phyloP scores from a whole-genome alignment of 2,329 filamentous ascomycete genomes.

The Fusarium falciforme region DNA sequence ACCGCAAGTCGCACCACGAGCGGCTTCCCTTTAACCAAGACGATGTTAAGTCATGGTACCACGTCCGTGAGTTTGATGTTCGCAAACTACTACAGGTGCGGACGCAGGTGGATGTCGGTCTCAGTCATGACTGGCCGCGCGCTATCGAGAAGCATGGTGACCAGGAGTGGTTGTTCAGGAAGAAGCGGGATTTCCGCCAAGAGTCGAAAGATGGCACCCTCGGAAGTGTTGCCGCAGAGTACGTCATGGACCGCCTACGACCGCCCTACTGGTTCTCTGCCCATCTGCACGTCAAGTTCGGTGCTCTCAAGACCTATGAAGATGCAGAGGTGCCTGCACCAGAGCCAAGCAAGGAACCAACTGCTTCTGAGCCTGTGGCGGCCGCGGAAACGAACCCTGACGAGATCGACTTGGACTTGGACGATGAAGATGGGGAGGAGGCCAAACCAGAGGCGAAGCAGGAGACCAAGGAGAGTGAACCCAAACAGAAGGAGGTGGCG shows the following conservation, averaged over 20 bases:
- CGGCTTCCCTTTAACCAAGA: conserved; percentile 83
- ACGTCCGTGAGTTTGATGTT: conserved; percentile 89
- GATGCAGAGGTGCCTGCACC: conserved; percentile 49
- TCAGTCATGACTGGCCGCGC: conserved; percentile 97
- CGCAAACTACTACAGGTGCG: conserved; percentile 86
- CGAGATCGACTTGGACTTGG: conserved; percentile 77
- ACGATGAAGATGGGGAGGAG: conserved; percentile 58
- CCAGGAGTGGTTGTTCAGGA: conserved; percentile 72
- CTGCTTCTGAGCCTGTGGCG: not conserved
- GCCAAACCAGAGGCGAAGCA: not conserved
- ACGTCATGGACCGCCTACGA: conserved; percentile 83
- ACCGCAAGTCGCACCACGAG: conserved; percentile 85
- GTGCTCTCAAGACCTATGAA: conserved; percentile 72
- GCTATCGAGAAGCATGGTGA: conserved; percentile 85
- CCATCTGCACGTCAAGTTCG: conserved; percentile 90
- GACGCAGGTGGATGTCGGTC: conserved; percentile 89
- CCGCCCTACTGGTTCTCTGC: conserved; percentile 94
- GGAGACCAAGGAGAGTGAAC: conserved; percentile 1
- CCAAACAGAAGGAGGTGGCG: conserved; percentile 11
- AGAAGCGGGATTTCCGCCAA: conserved; percentile 78
- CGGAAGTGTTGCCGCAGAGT: conserved; percentile 82
- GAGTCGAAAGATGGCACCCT: conserved; percentile 82
- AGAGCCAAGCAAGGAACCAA: conserved; percentile 18
- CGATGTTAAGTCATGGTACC: conserved; percentile 87
- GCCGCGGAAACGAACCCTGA: conserved; percentile 65